Conservation (phyloP, 2,329 filamentous ascomycete genomes). For the Fusarium denticulatum region DNA sequence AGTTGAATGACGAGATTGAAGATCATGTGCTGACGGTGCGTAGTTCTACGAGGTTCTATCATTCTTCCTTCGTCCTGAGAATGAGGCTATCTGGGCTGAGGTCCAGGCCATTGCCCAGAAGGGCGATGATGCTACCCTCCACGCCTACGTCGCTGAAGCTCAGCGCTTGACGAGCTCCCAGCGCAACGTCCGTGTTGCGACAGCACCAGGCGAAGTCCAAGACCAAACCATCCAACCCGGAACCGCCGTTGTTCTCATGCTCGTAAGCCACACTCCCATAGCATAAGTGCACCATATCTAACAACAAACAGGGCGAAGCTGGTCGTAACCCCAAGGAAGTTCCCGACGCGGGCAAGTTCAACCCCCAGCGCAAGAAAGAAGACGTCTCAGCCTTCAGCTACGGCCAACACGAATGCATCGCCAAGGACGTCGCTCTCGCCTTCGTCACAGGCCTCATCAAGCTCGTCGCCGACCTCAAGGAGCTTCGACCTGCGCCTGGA, state of each 20-base stretch:
- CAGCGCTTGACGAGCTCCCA: slow-evolving; percentile 54
- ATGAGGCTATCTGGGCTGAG: slow-evolving; percentile 54
- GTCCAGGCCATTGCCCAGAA: slow-evolving; percentile 53
- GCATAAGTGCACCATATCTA: background rate
- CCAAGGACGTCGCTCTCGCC: slow-evolving; percentile 52
- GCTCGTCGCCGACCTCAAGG: slow-evolving; percentile 54
- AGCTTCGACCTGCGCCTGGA: slow-evolving; percentile 57
- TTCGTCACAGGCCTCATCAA: slow-evolving; percentile 56
- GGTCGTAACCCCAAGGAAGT: slow-evolving; percentile 53
- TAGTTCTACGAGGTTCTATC: slow-evolving; percentile 57
- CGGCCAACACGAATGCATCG: slow-evolving; percentile 59
- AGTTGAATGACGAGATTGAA: slow-evolving; percentile 16
- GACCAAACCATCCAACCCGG: slow-evolving; percentile 53
- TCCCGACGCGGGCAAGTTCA: slow-evolving; percentile 52
- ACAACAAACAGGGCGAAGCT: slow-evolving; percentile 48
- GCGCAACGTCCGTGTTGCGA: slow-evolving; percentile 51
- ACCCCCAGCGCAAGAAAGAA: slow-evolving; percentile 52
- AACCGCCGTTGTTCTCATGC: slow-evolving; percentile 52
- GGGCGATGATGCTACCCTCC: slow-evolving; percentile 48
- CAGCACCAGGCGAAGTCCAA: slow-evolving; percentile 48
- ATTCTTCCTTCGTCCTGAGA: slow-evolving; percentile 54
- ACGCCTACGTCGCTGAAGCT: slow-evolving; percentile 53
- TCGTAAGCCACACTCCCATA: slow-evolving; percentile 46
- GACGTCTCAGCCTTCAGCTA: slow-evolving; percentile 57
- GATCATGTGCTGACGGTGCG: background rate